phyloP scores from a whole-genome alignment of 176 grass and related monocot genomes.

The Oryza meridionalis region DNA sequence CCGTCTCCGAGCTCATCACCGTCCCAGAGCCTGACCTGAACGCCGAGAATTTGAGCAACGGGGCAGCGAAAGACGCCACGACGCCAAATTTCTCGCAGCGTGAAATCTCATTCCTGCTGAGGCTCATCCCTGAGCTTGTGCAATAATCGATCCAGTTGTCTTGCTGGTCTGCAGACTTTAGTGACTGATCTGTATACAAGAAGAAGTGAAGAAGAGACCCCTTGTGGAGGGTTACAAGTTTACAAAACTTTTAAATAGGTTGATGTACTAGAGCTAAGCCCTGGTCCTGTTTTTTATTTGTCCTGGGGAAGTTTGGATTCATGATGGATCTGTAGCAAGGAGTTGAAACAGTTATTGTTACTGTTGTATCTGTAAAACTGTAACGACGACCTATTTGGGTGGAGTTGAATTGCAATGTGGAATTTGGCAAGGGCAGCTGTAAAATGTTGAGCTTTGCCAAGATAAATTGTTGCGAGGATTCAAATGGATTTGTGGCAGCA shows the following conservation, averaged over 20 bases:
- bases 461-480: no score
- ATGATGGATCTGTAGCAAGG: neutral
- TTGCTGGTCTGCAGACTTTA: neutral
- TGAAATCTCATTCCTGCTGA: constrained; percentile 82
- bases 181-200: constrained; percentile 10
- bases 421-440: neutral
- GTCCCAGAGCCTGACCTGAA: constrained; percentile 12
- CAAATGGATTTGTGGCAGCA: no score
- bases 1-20: constrained; percentile 53
- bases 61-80: neutral
- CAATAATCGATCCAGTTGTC: constrained; percentile 42
- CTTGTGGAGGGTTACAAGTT: constrained; percentile 17
- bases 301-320: neutral
- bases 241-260: neutral
- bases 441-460: no score
- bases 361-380: neutral
- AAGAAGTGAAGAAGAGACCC: neutral
- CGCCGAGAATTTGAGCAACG: constrained; percentile 1
- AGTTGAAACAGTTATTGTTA: neutral
- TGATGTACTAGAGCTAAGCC: constrained; percentile 4
- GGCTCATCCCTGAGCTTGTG: constrained; percentile 89
- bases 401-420: neutral
- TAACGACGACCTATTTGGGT: neutral
- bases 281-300: constrained; percentile 2
- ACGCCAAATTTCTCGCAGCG: constrained; percentile 68